Conservation (phyloP, 2,329 filamentous ascomycete species). For the Nakataea oryzae region DNA sequence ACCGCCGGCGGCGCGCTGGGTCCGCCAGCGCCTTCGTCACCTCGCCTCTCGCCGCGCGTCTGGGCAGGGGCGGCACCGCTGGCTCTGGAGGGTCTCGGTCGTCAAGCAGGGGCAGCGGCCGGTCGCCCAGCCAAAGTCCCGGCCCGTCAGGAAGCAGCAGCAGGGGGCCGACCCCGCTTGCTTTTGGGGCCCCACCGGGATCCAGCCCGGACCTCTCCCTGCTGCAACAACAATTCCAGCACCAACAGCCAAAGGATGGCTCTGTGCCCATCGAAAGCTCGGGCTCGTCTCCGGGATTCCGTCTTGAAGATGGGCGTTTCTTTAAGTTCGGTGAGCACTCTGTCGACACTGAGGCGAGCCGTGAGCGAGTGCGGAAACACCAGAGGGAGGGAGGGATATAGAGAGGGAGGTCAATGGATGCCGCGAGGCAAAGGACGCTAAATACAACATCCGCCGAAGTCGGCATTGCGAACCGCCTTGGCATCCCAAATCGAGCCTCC, state of each 20-base stretch:
- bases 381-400: background rate
- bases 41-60: background rate
- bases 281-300: constrained; percentile 10
- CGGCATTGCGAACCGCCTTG: background rate
- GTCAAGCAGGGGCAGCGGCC: constrained; percentile 2
- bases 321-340: constrained; percentile 12
- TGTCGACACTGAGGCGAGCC: background rate
- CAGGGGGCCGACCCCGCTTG: background rate
- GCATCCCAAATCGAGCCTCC: background rate
- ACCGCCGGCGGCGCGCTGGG: background rate
- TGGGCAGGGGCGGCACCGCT: background rate
- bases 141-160: background rate
- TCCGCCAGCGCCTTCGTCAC: constrained; percentile 4
- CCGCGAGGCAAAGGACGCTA: background rate
- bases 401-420: background rate
- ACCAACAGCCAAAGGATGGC: background rate
- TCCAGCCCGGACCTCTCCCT: constrained; percentile 2
- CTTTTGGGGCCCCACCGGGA: background rate
- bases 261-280: constrained; percentile 13
- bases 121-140: constrained; percentile 5
- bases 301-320: constrained; percentile 12
- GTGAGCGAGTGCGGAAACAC: background rate
- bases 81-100: no score
- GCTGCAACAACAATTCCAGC: background rate
- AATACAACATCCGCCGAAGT: background rate